Percentiles rank a stretch among this genome's conserved stretches.
phyloP scores from a whole-genome alignment of 1,284 basidiomycete species.

The Marasmius sp. region DNA sequence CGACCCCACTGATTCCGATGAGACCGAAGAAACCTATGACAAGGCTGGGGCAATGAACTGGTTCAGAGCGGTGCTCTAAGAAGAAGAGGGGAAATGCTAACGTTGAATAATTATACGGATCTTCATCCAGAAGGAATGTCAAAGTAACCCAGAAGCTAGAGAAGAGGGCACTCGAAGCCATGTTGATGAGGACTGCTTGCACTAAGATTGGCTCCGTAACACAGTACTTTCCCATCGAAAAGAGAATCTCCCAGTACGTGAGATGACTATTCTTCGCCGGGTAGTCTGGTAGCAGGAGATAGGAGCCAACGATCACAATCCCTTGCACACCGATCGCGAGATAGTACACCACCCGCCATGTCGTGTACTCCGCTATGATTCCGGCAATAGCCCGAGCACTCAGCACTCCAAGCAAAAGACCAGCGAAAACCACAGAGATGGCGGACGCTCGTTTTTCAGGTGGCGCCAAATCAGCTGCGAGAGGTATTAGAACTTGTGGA shows the following conservation, averaged over 20 bases:
- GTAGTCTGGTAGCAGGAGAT: slow-evolving; percentile 66
- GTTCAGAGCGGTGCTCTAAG: slow-evolving; percentile 2
- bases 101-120: slow-evolving; percentile 68
- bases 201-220: slow-evolving; percentile 70
- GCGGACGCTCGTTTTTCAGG: slow-evolving; percentile 45
- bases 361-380: slow-evolving; percentile 58
- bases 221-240: slow-evolving; percentile 65
- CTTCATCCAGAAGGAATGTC: slow-evolving; percentile 67
- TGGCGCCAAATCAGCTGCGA: slow-evolving; percentile 54
- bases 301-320: slow-evolving; percentile 51
- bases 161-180: slow-evolving; percentile 58
- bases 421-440: slow-evolving; percentile 50
- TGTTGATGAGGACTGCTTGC: slow-evolving; percentile 60
- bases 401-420: slow-evolving; percentile 69
- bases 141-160: slow-evolving; percentile 69
- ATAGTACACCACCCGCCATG: slow-evolving; percentile 69
- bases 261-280: slow-evolving; percentile 61
- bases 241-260: slow-evolving; percentile 61
- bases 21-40: slow-evolving; percentile 73
- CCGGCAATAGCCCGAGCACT: slow-evolving; percentile 68
- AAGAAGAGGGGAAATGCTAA: slow-evolving; percentile 27
- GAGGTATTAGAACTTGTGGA: slow-evolving; percentile 46
- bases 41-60: slow-evolving; percentile 35
- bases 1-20: slow-evolving; percentile 68
- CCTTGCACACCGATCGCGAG: slow-evolving; percentile 59